Base-by-base conservation (phyloP, 805 yeast genomes). In the Yueomyces sp. region DNA sequence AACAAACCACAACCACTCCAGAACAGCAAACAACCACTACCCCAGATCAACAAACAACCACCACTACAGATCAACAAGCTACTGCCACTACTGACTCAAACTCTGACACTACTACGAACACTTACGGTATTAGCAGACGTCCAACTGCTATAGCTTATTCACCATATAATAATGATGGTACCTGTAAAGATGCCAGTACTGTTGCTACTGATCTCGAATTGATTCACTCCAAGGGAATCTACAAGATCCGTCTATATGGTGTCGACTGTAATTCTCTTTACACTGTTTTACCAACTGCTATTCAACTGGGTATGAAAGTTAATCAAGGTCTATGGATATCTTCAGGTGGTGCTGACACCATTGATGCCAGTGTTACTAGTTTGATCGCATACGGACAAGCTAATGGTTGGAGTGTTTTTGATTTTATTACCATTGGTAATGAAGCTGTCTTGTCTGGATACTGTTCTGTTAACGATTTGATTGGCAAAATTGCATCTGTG, bases 241-340 rank as follows among this genome's bases (percentile, higher is more conserved):
- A 64, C 37, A 72, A 73, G 42, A 65, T 88, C 43, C 77, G 96
- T 67, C 60, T 85, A 43, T 88, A 88, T 59, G 94, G 95, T 52
- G 81, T 85, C 46, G 96, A 88, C 62, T 88, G 96, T 67, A 70
- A 74, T 59, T 74, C 82, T 28, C 63, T 84, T 41, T 56, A 70
- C 31, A 77, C 81, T 3, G 77, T 86, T 36, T 70, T 77, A 52
- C 85, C 92, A 41, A 71, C 70, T 37, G 74, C 81, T 51, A 54
- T 56, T 28, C 42, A 60, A 11, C 63, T 81, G 43, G 95, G 94
- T 3, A 60, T 88, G 42, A 75, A 66, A 36, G 76, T 87, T 46
- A 81, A 84, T 62, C 95, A 85, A 69, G 96, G 96, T 41, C 73
- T 88, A 63, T 88, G 92, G 88, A 78, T 88, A 49, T 60, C 71